phyloP scores from a whole-genome alignment of 257 asterid species.

The Solanum chmielewskii region DNA sequence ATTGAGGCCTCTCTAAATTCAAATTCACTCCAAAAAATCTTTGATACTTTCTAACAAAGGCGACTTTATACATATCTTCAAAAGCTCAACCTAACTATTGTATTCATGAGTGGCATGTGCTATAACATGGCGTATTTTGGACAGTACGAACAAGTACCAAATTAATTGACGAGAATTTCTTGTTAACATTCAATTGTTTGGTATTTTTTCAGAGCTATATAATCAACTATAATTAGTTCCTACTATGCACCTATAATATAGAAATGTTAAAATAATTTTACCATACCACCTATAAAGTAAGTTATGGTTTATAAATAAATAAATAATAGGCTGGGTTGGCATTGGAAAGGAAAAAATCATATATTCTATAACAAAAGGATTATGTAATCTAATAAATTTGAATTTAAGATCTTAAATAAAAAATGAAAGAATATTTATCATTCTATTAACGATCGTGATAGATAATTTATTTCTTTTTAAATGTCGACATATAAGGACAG shows the following conservation, averaged over 20 bases:
- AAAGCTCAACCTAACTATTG: neutral
- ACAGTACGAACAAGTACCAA: neutral
- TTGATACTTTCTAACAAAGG: no score
- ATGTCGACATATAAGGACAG: neutral
- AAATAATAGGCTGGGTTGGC: neutral
- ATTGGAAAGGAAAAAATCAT: rapidly evolving
- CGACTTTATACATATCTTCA: neutral
- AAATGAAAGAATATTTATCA: no score
- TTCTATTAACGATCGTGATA: no score
- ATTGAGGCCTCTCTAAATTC: no score
- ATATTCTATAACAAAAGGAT: no score
- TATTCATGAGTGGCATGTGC: neutral
- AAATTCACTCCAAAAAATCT: no score
- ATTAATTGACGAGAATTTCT: neutral
- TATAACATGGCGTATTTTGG: neutral
- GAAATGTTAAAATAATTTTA: no score
- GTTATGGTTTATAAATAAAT: neutral
- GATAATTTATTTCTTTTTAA: no score
- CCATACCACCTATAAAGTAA: neutral
- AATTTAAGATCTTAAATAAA: rapidly evolving
- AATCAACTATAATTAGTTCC: no score
- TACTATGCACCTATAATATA: no score
- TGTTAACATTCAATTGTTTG: neutral
- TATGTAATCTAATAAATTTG: rapidly evolving
- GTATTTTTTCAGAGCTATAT: neutral